A percentile compares a stretch with the other conserved stretches of the same genome.
These are phyloP conservation scores for Juglanconis oblonga DNA, from an alignment of 2,329 filamentous ascomycete species.

Conservation along the genomic window DNA sequence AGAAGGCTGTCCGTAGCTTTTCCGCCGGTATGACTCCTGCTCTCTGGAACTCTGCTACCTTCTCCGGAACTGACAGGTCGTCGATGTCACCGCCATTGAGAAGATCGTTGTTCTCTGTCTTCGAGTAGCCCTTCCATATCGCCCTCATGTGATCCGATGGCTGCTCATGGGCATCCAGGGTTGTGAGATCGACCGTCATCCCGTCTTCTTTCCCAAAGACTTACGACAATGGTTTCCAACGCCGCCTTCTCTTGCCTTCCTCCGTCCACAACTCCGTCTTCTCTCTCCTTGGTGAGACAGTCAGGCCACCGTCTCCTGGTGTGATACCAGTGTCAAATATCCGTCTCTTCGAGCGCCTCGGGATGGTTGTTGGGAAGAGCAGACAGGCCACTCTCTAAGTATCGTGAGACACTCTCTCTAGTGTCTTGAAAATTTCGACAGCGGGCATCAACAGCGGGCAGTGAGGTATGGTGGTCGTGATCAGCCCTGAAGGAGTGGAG, in stretches of 20 bases:
- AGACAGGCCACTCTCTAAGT: too few relatives aligned
- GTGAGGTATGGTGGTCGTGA: too few relatives aligned
- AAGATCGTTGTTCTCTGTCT: constrained; percentile 52
- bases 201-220: background rate
- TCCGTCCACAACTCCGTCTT: too few relatives aligned
- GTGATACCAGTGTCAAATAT: too few relatives aligned
- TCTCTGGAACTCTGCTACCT: constrained; percentile 42
- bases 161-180: constrained; percentile 73
- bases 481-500: background rate
- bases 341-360: too few relatives aligned
- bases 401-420: background rate
- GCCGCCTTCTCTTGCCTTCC: background rate
- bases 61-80: constrained; percentile 41
- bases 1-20: constrained; percentile 42
- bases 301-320: too few relatives aligned
- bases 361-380: too few relatives aligned
- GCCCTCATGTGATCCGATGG: constrained; percentile 68
- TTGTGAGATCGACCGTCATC: constrained; percentile 42
- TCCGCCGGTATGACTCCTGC: constrained; percentile 41
- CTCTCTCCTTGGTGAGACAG: too few relatives aligned
- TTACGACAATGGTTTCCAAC: background rate
- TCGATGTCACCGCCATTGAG: constrained; percentile 53
- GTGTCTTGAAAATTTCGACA: background rate
- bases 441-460: background rate
- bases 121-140: constrained; percentile 73